Conservation (phyloP, 257 asterid species). For the Scutellaria baicalensis region DNA sequence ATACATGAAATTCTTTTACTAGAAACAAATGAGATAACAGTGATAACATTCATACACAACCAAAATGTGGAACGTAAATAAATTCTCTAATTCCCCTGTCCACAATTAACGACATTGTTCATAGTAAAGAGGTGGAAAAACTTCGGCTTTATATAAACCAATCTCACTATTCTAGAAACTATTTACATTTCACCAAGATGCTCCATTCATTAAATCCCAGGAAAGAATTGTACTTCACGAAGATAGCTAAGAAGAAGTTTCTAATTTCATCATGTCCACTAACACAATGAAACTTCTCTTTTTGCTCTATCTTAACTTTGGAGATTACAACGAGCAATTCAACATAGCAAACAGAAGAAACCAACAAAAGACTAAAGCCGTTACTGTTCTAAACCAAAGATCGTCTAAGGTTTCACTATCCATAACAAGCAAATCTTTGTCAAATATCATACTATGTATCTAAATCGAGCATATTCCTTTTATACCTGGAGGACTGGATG, state of each 20-base stretch:
- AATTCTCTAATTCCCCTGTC: background rate
- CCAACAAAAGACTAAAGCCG: background rate
- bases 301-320: background rate
- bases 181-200: background rate
- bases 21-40: background rate
- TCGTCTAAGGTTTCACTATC: background rate
- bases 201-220: background rate
- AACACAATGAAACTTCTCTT: background rate
- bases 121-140: background rate
- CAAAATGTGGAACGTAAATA: background rate
- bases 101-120: background rate
- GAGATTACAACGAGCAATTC: background rate
- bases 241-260: background rate
- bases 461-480: conserved; percentile 1
- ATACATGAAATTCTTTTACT: background rate
- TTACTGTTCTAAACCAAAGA: background rate
- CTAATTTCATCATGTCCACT: background rate
- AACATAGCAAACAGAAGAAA: background rate
- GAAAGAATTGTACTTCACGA: background rate
- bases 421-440: background rate
- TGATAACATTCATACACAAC: background rate
- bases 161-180: background rate
- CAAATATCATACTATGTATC: background rate
- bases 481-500: conserved; percentile 63
- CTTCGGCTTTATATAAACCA: background rate